Evolutionary conservation across 2,329 filamentous ascomycete species (phyloP).

Genomic region (Arthrinium puccinioides): DNA sequence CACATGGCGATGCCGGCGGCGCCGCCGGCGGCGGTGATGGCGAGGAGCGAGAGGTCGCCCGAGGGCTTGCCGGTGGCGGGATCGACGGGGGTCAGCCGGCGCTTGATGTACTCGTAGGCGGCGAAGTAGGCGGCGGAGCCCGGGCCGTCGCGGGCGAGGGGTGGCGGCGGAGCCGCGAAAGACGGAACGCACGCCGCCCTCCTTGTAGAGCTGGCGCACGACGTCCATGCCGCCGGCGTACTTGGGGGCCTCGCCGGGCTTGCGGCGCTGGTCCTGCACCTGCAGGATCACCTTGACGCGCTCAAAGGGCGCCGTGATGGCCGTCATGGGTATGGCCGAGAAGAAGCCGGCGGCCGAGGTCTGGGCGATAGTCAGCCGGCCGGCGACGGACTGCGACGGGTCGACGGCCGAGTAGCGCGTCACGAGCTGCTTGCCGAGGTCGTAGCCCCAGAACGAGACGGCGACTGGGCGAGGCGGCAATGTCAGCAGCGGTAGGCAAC

Average conservation of each 20-base stretch:
- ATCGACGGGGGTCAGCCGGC: constrained; percentile 75
- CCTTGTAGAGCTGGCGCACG: constrained; percentile 84
- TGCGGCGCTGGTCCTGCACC: constrained; percentile 83
- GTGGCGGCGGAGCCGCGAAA: constrained; percentile 90
- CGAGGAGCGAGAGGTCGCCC: constrained; percentile 72
- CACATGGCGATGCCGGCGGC: constrained; percentile 96
- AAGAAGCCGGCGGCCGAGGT: constrained; percentile 93
- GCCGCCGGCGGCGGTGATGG: constrained; percentile 80
- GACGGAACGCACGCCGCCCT: constrained; percentile 84
- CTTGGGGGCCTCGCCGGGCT: constrained; percentile 84
- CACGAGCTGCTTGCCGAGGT: constrained; percentile 87
- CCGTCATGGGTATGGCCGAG: constrained; percentile 93
- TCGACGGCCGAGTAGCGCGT: constrained; percentile 56
- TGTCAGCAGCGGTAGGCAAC: background rate
- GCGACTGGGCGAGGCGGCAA: constrained; percentile 40
- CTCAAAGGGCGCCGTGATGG: constrained; percentile 98
- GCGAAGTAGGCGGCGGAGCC: constrained; percentile 95
- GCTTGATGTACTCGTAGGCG: constrained; percentile 94
- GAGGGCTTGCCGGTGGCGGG: constrained; percentile 61
- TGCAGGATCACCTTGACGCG: constrained; percentile 98
- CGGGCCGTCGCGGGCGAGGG: constrained; percentile 84
- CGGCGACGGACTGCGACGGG: constrained; percentile 55
- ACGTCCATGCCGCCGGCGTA: constrained; percentile 86
- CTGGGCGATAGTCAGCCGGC: constrained; percentile 76
- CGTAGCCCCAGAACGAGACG: constrained; percentile 79